Evolutionary conservation across 176 grass and related monocot species (phyloP), one percentile per base, ranked within the genome.

Genomic region (Oryza longistaminata): DNA sequence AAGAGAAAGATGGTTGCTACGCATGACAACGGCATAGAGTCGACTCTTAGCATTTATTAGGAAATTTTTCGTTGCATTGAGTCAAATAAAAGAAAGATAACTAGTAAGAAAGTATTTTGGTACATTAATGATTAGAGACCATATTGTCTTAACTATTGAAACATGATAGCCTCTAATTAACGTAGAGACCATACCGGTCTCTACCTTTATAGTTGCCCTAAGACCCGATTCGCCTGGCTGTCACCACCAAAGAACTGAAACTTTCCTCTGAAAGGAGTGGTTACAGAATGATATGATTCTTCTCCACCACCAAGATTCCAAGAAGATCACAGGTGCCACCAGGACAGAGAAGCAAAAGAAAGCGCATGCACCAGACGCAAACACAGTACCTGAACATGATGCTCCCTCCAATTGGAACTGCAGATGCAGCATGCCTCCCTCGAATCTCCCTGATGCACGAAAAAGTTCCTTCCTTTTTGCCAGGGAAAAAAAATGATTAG

Each of bases 351-450:
- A 62, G 62, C 52, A 64, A 60, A 60, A 16, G 71, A 33, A 40
- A 21, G n/a, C 37, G 52, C 33, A 44, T n/a, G 33, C 53, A 37
- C 70, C 45, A 31, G 66, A 14, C 37, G 53, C 34, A 43, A 48
- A 68, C 42, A 13, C 64, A 62, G 49, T 68, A 68, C 75, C n/a
- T n/a, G 81, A 43, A 78, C 68, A 66, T 66, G 58, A 79, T 73
- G 3, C 26, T 43, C 74, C 68, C 68, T 58, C 22, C 75, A 52
- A 37, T 25, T 55, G 79, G 11, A 58, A 81, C 33, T 42, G 67
- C 17, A 81, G 65, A 69, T 46, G 15, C 15, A 61, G 62, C 78
- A 76, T 43, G 76, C n/a, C 22, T 60, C 21, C 61, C 50, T 22
- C n/a, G 25, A 25, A 4, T 78, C 34, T n/a, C 83, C 29, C 70